Evolutionary conservation across 2,329 filamentous ascomycete species (phyloP), one percentile per base, ranked within the genome.

Genomic region (Anthostomella pinea): DNA sequence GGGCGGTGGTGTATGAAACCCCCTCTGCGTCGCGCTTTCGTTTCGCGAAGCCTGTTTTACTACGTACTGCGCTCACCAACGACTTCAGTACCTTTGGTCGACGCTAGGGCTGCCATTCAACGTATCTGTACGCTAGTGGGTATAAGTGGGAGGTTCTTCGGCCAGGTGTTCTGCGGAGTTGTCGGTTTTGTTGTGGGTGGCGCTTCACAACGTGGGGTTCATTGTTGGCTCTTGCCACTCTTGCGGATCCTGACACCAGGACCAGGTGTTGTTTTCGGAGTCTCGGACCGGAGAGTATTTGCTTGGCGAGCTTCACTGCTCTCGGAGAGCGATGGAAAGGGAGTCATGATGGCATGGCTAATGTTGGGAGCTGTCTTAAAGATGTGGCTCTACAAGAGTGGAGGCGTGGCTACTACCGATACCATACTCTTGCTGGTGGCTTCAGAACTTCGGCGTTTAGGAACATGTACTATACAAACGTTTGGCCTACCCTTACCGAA

Each of bases 1-100:
- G 76, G 76, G 76, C 14, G 76, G 76, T 14, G 76, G 76, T 41
- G 76, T 80, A 44, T 80, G 40, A 49, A 6, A 11, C 14, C 14
- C n/a, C 23, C 9, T 29, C 10, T 35, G 8, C n/a, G 35, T 22
- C 22, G 3, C 23, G 40, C 29, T 11, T 14, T 36, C 25, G 22
- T 15, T 18, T 16, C 15, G 32, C 24, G 10, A 33, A 41, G 27
- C 26, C n/a, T 42, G 15, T 18, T 29, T 29, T 29, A 15, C 30
- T 40, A 30, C 23, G 28, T 32, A 35, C 30, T 32, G 22, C 25
- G 26, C 34, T 36, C 36, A 25, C 27, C n/a, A 33, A 29, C 24
- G 18, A 30, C 20, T 25, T 25, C 30, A 24, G 37, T 26, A 24
- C 30, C 20, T 15, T 26, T 28, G 24, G 15, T 26, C 11, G 27